Percentiles rank a stretch among this genome's conserved stretches.
These are phyloP conservation scores for Nicotiana knightiana DNA, from an alignment of 257 asterid genomes.

Conservation along the genomic window DNA sequence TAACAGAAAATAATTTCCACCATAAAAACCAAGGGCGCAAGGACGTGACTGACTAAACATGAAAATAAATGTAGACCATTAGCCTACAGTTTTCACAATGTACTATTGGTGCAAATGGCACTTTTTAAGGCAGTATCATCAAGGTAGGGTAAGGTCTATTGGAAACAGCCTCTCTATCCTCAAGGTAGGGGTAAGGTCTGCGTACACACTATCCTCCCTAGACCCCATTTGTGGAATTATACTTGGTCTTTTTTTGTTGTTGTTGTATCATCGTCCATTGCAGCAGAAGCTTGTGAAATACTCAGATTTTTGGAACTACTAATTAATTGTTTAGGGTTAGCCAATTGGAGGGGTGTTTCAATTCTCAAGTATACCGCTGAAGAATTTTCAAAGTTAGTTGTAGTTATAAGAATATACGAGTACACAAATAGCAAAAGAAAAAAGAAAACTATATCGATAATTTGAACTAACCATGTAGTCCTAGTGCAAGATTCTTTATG, in stretches of 20 bases:
- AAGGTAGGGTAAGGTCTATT: no score
- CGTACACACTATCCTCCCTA: no score
- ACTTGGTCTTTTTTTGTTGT: no score
- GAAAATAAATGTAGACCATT: background rate
- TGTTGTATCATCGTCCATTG: background rate
- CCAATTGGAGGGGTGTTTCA: background rate
- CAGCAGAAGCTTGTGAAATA: background rate
- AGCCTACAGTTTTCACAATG: background rate
- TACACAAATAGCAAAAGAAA: background rate
- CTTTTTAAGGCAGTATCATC: background rate
- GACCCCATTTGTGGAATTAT: no score
- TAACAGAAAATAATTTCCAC: background rate
- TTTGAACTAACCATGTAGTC: background rate
- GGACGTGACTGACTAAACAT: background rate
- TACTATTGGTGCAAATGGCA: background rate
- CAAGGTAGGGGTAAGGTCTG: no score
- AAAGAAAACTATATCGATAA: background rate
- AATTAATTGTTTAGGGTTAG: background rate
- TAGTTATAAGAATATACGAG: background rate
- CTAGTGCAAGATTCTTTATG: background rate
- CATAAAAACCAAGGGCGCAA: background rate
- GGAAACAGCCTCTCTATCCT: no score
- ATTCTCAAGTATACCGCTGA: background rate
- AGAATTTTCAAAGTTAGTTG: background rate
- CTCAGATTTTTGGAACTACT: background rate